Percentiles rank a stretch among this genome's conserved stretches.
phyloP scores from a whole-genome alignment of 1,139 yeast species.

The Debaryomyces fabryi region DNA sequence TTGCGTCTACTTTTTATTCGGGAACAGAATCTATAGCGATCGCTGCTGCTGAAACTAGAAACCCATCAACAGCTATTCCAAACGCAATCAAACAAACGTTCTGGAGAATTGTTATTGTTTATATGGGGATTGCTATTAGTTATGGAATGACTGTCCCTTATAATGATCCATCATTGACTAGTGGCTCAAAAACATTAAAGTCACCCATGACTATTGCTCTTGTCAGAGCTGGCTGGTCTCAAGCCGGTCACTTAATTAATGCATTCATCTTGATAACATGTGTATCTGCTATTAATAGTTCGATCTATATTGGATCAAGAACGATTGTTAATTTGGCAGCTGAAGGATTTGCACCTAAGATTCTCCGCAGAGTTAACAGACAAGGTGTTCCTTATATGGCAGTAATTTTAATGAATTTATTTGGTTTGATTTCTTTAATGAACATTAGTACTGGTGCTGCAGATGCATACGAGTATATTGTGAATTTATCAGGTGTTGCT shows the following conservation, averaged over 20 bases:
- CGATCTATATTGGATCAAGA: constrained; percentile 55
- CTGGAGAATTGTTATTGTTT: constrained; percentile 54
- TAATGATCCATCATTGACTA: constrained; percentile 40
- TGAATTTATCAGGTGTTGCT: constrained; percentile 57
- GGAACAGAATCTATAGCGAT: constrained; percentile 63
- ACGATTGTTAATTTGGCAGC: constrained; percentile 53
- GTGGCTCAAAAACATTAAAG: constrained; percentile 31
- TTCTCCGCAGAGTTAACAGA: constrained; percentile 45
- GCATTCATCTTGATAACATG: constrained; percentile 56
- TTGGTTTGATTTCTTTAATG: constrained; percentile 55
- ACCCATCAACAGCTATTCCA: constrained; percentile 59
- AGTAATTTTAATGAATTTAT: constrained; percentile 48
- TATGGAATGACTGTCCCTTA: constrained; percentile 61
- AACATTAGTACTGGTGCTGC: constrained; percentile 56
- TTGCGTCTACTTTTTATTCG: constrained; percentile 62
- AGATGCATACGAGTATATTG: constrained; percentile 54
- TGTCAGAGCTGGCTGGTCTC: constrained; percentile 49
- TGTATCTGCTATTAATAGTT: constrained; percentile 56
- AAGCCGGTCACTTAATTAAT: constrained; percentile 53
- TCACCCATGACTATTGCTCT: constrained; percentile 51
- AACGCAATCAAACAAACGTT: constrained; percentile 61
- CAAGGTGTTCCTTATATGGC: constrained; percentile 56
- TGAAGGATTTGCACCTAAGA: constrained; percentile 52
- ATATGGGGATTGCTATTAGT: constrained; percentile 55
- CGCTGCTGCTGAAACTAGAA: constrained; percentile 58